Evolutionary conservation across 345 rosid species (phyloP).

Genomic region (Dipteronia dyeriana): DNA sequence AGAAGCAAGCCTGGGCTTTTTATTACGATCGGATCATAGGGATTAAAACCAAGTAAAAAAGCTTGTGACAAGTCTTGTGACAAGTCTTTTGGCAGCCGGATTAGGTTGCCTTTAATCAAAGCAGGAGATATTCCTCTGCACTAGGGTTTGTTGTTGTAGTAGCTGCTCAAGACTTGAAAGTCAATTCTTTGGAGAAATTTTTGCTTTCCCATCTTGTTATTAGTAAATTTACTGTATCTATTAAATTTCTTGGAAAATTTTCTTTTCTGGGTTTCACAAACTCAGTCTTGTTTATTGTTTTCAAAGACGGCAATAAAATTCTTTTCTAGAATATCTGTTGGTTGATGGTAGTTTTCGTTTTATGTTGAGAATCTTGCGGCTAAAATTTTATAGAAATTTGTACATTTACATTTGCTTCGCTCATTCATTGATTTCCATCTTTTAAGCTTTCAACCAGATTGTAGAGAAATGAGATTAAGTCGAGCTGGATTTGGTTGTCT

Average conservation of each 20-base stretch:
- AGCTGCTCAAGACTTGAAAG: slow-evolving; percentile 15
- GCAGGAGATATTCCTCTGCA: background rate
- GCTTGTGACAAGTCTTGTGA: slow-evolving; percentile 5
- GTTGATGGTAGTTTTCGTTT: background rate
- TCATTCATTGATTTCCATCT: no score
- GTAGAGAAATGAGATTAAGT: no score
- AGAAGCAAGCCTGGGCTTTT: slow-evolving; percentile 59
- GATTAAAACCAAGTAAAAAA: background rate
- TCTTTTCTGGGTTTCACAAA: background rate
- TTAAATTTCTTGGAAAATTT: slow-evolving; percentile 2
- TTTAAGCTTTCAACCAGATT: no score
- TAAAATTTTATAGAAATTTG: background rate
- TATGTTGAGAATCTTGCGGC: background rate
- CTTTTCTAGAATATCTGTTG: background rate
- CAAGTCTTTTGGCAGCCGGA: background rate
- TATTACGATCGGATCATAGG: slow-evolving; percentile 37
- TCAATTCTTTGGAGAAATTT: slow-evolving; percentile 3
- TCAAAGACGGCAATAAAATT: slow-evolving; percentile 9
- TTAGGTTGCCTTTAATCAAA: slow-evolving; percentile 9
- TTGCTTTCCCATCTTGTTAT: background rate
- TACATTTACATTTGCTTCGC: background rate
- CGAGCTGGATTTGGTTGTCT: no score
- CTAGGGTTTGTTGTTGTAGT: background rate
- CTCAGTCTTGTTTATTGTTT: background rate
- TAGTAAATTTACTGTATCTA: slow-evolving; percentile 6